Evolutionary conservation across 768 basidiomycete species (phyloP), one percentile per base, ranked within the genome.

Genomic region (Amanita rubescens): DNA sequence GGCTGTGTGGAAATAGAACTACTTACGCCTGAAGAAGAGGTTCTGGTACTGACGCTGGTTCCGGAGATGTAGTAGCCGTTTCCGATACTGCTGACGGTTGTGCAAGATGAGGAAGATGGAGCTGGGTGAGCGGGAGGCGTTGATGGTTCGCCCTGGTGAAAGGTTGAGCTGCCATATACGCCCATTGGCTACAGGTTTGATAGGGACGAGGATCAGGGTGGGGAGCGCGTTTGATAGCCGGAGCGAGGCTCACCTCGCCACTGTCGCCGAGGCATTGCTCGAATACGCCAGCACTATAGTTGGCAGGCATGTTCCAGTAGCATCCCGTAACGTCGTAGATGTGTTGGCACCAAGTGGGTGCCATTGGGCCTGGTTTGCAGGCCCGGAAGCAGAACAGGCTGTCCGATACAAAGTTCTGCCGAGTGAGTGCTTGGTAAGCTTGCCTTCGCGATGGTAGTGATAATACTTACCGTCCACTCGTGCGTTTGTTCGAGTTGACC

Each of bases 321-420:
- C 87, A 75, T 3, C 76, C 83, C 69, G 80, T 73, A 22, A 70
- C 62, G 58, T 76, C 75, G 63, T 76, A 76, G 57, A 85, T 80
- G 58, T 83, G 83, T 59, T 86, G 72, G 63, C 85, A 89, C 59
- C 74, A 69, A 3, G 62, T 65, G 1, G 80, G 76, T 1, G 83
- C 79, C 20, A 65, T 68, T 5, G 71, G 68, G 0, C 70, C 71
- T 22, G 78, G 76, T 52, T 79, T 80, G 66, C 85, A 88, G 14
- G 78, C 84, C 42, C 86, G 80, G 71, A 88, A 78, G 70, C 87
- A 90, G 69, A 87, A 90, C 57, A 78, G 66, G 43, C 71, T 62
- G 57, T 70, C 71, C 4, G 78, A 74, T 52, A 89, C 72, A 61
- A 84, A 86, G 66, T 84, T 82, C 82, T 84, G 57, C 44, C 47